These are phyloP conservation scores for Nicotiana paniculata DNA, from an alignment of 257 asterid genomes.

Conservation along the genomic window DNA sequence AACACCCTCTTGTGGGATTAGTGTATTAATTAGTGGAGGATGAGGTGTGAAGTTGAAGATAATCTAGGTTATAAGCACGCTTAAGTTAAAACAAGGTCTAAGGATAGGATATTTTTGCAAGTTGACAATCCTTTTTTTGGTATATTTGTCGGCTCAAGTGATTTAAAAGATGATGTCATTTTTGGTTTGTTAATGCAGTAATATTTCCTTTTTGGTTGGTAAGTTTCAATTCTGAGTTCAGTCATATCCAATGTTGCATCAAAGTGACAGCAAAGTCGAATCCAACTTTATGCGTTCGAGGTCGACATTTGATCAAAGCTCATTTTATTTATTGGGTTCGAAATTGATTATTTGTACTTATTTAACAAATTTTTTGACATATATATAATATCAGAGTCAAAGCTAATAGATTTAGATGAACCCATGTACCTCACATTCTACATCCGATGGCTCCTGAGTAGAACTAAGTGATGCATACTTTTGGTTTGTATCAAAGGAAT, in stretches of 20 bases:
- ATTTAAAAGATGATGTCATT: background rate
- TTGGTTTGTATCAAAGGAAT: too few species aligned
- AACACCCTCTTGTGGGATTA: constrained; percentile 14
- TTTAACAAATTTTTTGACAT: too few species aligned
- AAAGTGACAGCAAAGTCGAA: background rate
- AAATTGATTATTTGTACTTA: too few species aligned
- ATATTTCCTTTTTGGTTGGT: background rate
- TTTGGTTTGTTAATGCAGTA: background rate
- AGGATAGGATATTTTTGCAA: background rate
- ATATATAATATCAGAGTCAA: too few species aligned
- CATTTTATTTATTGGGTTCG: too few species aligned
- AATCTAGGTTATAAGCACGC: constrained; percentile 50
- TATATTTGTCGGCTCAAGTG: background rate
- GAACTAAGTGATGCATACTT: too few species aligned
- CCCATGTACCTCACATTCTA: too few species aligned
- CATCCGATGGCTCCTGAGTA: too few species aligned
- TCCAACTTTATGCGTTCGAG: too few species aligned
- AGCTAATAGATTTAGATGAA: too few species aligned
- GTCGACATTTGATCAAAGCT: too few species aligned
- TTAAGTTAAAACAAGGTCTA: constrained; percentile 8
- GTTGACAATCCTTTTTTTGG: background rate
- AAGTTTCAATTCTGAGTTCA: background rate
- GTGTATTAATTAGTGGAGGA: constrained; percentile 44
- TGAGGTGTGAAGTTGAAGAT: constrained; percentile 49
- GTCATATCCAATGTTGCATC: background rate